Conservation (phyloP, 306 rosid genomes). For the Vicia faba region DNA sequence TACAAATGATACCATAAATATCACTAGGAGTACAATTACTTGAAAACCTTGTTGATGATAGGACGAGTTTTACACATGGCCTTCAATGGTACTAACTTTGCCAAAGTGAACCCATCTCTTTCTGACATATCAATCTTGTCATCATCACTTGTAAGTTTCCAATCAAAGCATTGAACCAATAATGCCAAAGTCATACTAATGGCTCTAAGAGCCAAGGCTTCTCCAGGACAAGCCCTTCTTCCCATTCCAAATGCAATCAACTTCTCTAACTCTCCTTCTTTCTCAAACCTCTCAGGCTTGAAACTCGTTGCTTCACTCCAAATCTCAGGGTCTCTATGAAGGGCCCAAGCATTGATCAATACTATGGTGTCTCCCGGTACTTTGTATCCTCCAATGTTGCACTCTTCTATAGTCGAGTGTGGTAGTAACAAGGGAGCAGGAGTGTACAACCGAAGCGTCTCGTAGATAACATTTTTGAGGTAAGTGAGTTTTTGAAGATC, state of each 20-base stretch:
- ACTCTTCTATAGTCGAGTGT: constrained; percentile 49
- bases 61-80: constrained; percentile 28
- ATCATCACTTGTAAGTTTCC: not conserved
- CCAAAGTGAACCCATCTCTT: constrained; percentile 18
- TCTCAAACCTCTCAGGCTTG: constrained; percentile 43
- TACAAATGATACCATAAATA: too few species aligned
- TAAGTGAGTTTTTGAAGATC: constrained; percentile 53
- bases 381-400: constrained; percentile 42
- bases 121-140: constrained; percentile 31
- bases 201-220: constrained; percentile 30
- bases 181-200: constrained; percentile 25
- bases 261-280: constrained; percentile 32
- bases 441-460: constrained; percentile 50
- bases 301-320: constrained; percentile 51
- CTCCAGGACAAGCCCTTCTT: constrained; percentile 40
- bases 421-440: constrained; percentile 55
- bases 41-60: not conserved
- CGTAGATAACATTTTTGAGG: constrained; percentile 46
- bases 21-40: not conserved
- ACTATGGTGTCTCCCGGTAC: constrained; percentile 51
- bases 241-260: constrained; percentile 34
- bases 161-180: constrained; percentile 40
- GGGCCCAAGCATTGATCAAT: constrained; percentile 58
- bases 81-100: not conserved
- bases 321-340: constrained; percentile 51